Conservation (phyloP, 1,139 yeast species). For the Candida mesenterica region DNA sequence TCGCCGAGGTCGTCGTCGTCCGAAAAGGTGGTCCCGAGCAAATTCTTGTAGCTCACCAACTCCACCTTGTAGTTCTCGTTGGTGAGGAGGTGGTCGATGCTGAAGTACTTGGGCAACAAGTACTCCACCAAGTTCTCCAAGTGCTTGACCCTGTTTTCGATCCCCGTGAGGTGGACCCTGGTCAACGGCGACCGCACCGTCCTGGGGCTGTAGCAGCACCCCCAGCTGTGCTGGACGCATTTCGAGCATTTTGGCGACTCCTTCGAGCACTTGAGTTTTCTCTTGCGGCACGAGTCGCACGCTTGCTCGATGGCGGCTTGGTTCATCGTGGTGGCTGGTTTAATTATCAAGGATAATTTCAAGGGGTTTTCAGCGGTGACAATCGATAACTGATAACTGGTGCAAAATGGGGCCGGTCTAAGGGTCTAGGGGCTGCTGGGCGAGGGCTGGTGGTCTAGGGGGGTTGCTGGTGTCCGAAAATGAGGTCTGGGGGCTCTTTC, state of each 20-base stretch:
- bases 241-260: conserved; percentile 76
- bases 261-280: conserved; percentile 58
- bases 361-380: too few species aligned
- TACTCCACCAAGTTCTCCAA: conserved; percentile 53
- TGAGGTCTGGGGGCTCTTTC: too few species aligned
- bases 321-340: conserved; percentile 6
- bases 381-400: too few species aligned
- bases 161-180: conserved; percentile 73
- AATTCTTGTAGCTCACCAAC: conserved; percentile 20
- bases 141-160: conserved; percentile 60
- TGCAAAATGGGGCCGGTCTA: too few species aligned
- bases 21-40: conserved; percentile 8
- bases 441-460: too few species aligned
- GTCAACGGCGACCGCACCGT: conserved; percentile 79
- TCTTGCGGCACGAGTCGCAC: conserved; percentile 59
- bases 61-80: conserved; percentile 22
- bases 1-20: conserved; percentile 9
- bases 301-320: conserved; percentile 42
- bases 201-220: conserved; percentile 75
- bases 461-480: too few species aligned
- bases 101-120: conserved; percentile 29
- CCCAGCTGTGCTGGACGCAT: conserved; percentile 71
- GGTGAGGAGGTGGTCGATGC: conserved; percentile 26
- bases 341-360: too few species aligned
- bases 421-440: too few species aligned